Evolutionary conservation across 371 early-diverging fungal species (phyloP), one percentile per base, ranked within the genome.

Genomic region (Nematocida sp.): DNA sequence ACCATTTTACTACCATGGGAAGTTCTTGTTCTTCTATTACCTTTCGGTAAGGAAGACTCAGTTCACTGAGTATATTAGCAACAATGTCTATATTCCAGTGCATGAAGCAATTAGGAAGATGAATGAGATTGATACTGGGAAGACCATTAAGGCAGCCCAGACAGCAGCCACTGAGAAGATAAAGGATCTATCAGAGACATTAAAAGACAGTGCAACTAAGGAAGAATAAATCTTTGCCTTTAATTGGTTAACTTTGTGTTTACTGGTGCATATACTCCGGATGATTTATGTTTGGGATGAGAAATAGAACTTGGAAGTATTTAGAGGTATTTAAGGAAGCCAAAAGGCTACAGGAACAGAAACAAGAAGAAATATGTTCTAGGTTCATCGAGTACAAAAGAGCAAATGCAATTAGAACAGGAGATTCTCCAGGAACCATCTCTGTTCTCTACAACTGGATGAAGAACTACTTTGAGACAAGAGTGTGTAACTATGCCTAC

Each of bases 1-100:
- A 25, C 81, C 81, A 5, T 54, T 81, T 25, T 81, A 66, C 63
- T 78, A 78, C 53, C 64, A 76, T n/a, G 38, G 61, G 19, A 81
- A 79, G 65, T 75, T 81, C 40, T 38, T 76, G 4, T 76, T 81
- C 54, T 61, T 81, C 13, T 65, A 67, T 25, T 70, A 70, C 34
- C 61, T 70, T n/a, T 70, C 74, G 23, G 32, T 61, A 11, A 19
- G 74, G 23, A 41, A 45, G 2, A 55, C 40, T 27, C 61, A 60
- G 45, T 38, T 70, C 17, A 70, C 74, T 4, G 74, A 70, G 27
- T 57, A 70, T 49, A 19, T 70, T 9, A 70, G 60, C 53, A 34
- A 15, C 38, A 15, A 31, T 23, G n/a, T 60, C 9, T 48, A 47
- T 25, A 37, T 35, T 7, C 61, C 35, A 19, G 21, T 29, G 7